phyloP scores from a whole-genome alignment of 2,329 filamentous ascomycete species.

The Aspergillus cejpii region DNA sequence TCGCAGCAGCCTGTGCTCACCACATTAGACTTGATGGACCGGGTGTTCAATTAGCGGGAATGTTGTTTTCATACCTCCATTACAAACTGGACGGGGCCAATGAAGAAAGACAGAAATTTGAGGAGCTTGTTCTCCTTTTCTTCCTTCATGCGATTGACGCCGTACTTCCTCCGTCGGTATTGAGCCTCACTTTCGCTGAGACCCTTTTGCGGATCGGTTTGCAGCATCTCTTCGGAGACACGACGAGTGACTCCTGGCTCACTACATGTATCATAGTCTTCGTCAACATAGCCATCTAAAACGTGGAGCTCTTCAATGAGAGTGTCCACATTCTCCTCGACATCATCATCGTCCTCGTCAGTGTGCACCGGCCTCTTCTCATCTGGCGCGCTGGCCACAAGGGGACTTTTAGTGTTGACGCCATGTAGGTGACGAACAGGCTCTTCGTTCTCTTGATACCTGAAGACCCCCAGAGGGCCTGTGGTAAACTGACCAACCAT shows the following conservation, averaged over 20 bases:
- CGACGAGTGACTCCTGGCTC: constrained; percentile 50
- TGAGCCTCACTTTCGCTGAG: constrained; percentile 65
- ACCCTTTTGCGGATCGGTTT: constrained; percentile 67
- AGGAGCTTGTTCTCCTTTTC: constrained; percentile 78
- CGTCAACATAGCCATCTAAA: constrained; percentile 62
- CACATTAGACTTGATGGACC: constrained; percentile 6
- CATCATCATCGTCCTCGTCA: constrained; percentile 44
- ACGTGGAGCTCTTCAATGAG: constrained; percentile 84
- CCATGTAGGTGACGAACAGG: background rate
- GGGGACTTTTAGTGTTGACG: background rate
- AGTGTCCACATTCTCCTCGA: constrained; percentile 77
- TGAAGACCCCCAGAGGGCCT: background rate
- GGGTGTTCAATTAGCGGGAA: background rate
- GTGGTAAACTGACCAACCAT: background rate
- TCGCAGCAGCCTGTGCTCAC: constrained; percentile 57
- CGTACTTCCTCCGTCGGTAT: constrained; percentile 61
- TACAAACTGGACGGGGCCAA: constrained; percentile 87
- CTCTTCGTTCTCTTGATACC: background rate
- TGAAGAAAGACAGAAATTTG: constrained; percentile 76
- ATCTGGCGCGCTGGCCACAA: background rate
- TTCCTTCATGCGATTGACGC: constrained; percentile 85
- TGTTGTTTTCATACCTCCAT: constrained; percentile 64
- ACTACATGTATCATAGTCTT: constrained; percentile 55
- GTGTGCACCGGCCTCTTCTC: constrained; percentile 1
- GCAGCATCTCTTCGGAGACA: constrained; percentile 67